Evolutionary conservation across 2,329 filamentous ascomycete species (phyloP).

Genomic region (Pestalotiopsis sp.): DNA sequence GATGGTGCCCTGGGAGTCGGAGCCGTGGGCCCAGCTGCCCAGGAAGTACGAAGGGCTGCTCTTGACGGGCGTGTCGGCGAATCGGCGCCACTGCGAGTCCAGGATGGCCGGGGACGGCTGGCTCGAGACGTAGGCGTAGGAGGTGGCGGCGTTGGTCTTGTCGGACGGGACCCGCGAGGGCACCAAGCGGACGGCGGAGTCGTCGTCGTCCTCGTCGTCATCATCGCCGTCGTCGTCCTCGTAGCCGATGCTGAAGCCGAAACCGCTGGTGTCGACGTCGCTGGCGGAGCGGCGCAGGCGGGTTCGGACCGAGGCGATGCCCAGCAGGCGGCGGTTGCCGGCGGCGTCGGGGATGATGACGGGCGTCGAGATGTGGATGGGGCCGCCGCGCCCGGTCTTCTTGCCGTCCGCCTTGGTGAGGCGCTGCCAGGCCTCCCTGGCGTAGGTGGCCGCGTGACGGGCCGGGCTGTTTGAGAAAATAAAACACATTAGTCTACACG

Average conservation of each 20-base stretch:
- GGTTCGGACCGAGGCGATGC: too few species aligned
- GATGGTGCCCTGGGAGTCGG: not conserved
- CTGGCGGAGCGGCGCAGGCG: not conserved
- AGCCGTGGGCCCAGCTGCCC: not conserved
- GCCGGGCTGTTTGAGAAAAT: not conserved
- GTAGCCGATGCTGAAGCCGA: not conserved
- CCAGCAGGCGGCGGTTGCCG: too few species aligned
- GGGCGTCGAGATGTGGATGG: not conserved
- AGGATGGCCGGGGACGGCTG: not conserved
- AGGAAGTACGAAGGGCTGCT: conserved; percentile 9
- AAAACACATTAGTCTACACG: not conserved
- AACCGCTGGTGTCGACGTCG: not conserved
- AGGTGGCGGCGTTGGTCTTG: not conserved
- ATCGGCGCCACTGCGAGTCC: conserved; percentile 12
- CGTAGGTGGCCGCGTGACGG: not conserved
- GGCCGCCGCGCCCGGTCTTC: not conserved
- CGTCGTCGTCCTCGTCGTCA: not conserved
- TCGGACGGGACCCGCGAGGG: too few species aligned
- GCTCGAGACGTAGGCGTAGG: not conserved
- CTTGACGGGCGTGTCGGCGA: not conserved
- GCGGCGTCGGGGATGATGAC: not conserved
- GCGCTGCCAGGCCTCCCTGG: conserved; percentile 7
- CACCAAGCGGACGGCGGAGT: too few species aligned
- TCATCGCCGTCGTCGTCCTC: not conserved
- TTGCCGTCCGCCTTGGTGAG: not conserved